A percentile compares a stretch with the other conserved stretches of the same genome.
These are phyloP conservation scores for Maudiozyma saulgeensis DNA, from an alignment of 805 yeast species.

Conservation along the genomic window DNA sequence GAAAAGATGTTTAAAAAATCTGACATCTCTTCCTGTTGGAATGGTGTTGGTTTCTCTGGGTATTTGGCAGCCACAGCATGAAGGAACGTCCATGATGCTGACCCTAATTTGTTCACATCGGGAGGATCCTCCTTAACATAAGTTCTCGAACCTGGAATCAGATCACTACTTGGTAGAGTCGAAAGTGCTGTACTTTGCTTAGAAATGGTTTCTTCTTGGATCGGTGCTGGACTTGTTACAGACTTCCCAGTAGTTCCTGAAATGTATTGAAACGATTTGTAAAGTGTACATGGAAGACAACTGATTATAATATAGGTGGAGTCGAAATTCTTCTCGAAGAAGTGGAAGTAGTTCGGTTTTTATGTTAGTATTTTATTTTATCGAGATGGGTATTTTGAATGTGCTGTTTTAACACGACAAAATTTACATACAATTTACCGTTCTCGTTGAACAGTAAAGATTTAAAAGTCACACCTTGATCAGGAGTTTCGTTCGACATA, in stretches of 20 bases:
- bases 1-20: constrained; percentile 65
- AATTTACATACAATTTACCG: constrained; percentile 78
- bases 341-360: no score
- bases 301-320: constrained; percentile 21
- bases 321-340: no score
- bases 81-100: constrained; percentile 84
- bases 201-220: constrained; percentile 35
- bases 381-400: no score
- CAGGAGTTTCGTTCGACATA: constrained; percentile 3
- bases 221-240: neutral
- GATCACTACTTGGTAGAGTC: constrained; percentile 30
- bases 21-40: constrained; percentile 62
- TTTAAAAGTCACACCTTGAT: neutral
- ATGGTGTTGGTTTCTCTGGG: constrained; percentile 56
- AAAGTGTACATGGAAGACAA: constrained; percentile 79
- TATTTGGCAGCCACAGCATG: constrained; percentile 87
- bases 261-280: constrained; percentile 57
- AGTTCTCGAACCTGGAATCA: constrained; percentile 20
- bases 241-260: neutral
- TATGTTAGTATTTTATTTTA: constrained; percentile 11
- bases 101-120: constrained; percentile 73
- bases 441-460: constrained; percentile 54
- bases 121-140: constrained; percentile 65
- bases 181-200: neutral
- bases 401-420: no score